A percentile compares a stretch with the other conserved stretches of the same genome.
Conservation (phyloP, 2,329 filamentous ascomycete genomes). For the Talaromyces sp. region DNA sequence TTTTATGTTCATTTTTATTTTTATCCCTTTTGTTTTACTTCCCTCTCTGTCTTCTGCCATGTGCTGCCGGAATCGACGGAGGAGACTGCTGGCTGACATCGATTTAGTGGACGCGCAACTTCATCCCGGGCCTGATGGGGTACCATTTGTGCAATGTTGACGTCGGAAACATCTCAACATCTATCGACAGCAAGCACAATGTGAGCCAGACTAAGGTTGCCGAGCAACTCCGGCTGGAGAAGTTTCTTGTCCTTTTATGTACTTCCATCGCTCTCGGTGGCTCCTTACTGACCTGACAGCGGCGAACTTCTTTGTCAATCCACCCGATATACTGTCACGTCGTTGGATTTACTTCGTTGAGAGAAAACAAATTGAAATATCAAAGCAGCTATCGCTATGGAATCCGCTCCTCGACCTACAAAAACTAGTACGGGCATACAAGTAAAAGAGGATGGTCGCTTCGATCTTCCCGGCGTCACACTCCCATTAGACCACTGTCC, state of each 20-base stretch:
- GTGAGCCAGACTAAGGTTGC: neutral
- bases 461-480: conserved; percentile 28
- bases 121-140: conserved; percentile 2
- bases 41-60: neutral
- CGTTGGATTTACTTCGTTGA: neutral
- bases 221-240: conserved; percentile 5
- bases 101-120: conserved; percentile 6
- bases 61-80: neutral
- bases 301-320: neutral
- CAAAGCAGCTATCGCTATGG: conserved; percentile 1
- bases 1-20: neutral
- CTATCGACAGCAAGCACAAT: neutral
- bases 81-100: neutral
- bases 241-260: neutral
- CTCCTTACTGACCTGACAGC: neutral
- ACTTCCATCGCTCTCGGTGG: neutral
- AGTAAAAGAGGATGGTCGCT: conserved; percentile 7
- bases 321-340: neutral
- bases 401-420: neutral
- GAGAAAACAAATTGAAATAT: neutral
- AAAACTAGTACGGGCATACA: conserved; percentile 4
- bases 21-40: neutral
- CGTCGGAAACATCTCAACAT: conserved; percentile 6
- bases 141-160: conserved; percentile 8
- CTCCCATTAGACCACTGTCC: conserved; percentile 24